Base-by-base conservation (phyloP, 805 yeast species). In the Candida ulmi region DNA sequence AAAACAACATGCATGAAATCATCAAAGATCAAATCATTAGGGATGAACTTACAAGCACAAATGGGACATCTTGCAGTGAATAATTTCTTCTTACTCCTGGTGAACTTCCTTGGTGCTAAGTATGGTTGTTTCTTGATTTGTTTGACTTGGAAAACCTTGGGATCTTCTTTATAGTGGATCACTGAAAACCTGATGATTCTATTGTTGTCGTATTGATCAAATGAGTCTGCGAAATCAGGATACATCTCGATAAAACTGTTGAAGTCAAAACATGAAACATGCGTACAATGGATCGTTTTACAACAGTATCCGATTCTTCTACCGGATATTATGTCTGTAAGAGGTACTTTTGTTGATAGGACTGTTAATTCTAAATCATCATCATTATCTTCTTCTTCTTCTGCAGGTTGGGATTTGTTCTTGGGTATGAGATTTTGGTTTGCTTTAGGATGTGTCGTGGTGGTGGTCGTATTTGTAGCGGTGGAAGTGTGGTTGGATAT, bases 1-100 rank as follows among this genome's bases (percentile, higher is more conserved):
- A 51, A 5, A 2, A 51, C 27, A 6, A 35, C 23, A 0, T 30
- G 30, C 47, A 48, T 47, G 36, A 47, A 51, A 32, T 51, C 55
- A 32, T 51, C 55, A 30, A 39, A 43, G 2, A 47, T 37, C 33
- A 51, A 31, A 9, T 49, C 54, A 11, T 39, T 31, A 3, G 45
- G 33, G 3, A 3, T 5, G 29, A 47, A 49, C 12, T 21, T 18
- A 6, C 42, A 21, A 32, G 43, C 35, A 38, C 55, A 51, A 18
- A 51, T 33, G 1, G 55, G 54, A 32, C 55, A 51, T 37, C 24
- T 39, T 18, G 37, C 30, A 5, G 13, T 13, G 12, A 13, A 16
- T 2, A 28, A 2, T 23, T 37, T 39, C 21, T 40, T 27, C 39
- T 7, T 11, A 5, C 41, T 48, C 27, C 26, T 37, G 4, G 49